A percentile compares a stretch with the other conserved stretches of the same genome.
Conservation (phyloP, 768 basidiomycete genomes). For the Dendrothele bispora region DNA sequence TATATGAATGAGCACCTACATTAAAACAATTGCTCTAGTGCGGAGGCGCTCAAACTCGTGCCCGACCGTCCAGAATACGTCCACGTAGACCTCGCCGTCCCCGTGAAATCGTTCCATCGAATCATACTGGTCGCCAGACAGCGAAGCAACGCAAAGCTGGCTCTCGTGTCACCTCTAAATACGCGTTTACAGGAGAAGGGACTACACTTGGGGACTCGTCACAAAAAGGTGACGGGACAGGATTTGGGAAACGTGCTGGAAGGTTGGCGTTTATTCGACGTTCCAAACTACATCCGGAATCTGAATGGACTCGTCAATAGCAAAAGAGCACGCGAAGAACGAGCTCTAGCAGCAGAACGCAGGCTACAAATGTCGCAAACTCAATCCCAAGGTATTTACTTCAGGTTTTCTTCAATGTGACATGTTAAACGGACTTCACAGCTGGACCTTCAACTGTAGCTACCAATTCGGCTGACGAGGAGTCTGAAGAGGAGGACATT, state of each 20-base stretch:
- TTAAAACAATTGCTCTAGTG: constrained; percentile 42
- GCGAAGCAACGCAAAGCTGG: constrained; percentile 73
- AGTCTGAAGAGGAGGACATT: constrained; percentile 35
- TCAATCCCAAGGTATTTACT: constrained; percentile 25
- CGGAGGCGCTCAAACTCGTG: constrained; percentile 72
- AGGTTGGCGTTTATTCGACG: constrained; percentile 42
- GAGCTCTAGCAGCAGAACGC: constrained; percentile 72
- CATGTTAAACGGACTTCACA: not conserved
- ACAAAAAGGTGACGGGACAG: constrained; percentile 43
- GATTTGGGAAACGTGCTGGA: constrained; percentile 69
- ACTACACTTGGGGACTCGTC: constrained; percentile 42
- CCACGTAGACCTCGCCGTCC: constrained; percentile 37
- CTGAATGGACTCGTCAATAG: constrained; percentile 33
- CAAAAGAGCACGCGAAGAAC: constrained; percentile 77
- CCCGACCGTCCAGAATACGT: constrained; percentile 51
- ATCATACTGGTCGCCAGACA: constrained; percentile 60
- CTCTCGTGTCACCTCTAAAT: constrained; percentile 59
- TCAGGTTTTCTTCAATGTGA: too few species aligned
- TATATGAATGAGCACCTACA: not conserved
- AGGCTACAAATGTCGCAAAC: constrained; percentile 50
- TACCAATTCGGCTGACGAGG: constrained; percentile 4
- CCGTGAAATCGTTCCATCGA: constrained; percentile 48
- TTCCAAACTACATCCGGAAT: not conserved
- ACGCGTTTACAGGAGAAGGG: constrained; percentile 61
- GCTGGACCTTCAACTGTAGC: not conserved